Evolutionary conservation across 768 basidiomycete genomes (phyloP), one percentile per base, ranked within the genome.

Genomic region (Boletus patriciae): DNA sequence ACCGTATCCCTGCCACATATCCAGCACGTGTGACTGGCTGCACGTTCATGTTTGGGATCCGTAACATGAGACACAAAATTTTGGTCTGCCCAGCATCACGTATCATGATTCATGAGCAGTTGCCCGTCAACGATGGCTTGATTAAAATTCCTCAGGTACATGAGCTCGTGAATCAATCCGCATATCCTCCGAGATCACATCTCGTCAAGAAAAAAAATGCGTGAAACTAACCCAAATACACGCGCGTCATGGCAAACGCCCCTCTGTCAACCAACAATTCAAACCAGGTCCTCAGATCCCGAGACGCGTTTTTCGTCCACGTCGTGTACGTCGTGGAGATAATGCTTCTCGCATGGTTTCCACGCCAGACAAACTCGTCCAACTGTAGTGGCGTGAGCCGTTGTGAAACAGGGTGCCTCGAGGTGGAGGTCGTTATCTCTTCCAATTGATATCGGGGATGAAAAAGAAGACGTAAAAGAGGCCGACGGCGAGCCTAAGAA

Each of bases 371-470:
- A 76, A 90, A 68, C 70, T 88, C 87, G 66, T 90, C 88, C 58
- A 89, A 85, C 85, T 86, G 38, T 25, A 1, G 21, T 13, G 16
- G 6, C 13, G n/a, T 33, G 34, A 41, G 45, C 16, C 4, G 3
- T 3, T 23, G 37, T 19, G 49, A 60, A 60, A 60, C 46, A 36
- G 42, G 36, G 41, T 18, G 13, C 25, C 25, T 25, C 25, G 4
- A 31, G 3, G 29, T 7, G 27, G 25, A 23, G 43, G 4, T 34
- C 16, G 4, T 54, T 40, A 46, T 52, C 52, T 88, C 86, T 74
- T 91, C 89, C 59, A 90, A 70, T 52, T 91, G 23, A 87, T 92
- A 76, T 93, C 92, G 21, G 90, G 90, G 46, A 93, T 82, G 68
- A 85, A 82, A 52, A 90, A 71, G 70, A 85, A 89, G 25, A 90